Base-by-base conservation (phyloP, 768 basidiomycete species). In the Gymnopilus junonius region DNA sequence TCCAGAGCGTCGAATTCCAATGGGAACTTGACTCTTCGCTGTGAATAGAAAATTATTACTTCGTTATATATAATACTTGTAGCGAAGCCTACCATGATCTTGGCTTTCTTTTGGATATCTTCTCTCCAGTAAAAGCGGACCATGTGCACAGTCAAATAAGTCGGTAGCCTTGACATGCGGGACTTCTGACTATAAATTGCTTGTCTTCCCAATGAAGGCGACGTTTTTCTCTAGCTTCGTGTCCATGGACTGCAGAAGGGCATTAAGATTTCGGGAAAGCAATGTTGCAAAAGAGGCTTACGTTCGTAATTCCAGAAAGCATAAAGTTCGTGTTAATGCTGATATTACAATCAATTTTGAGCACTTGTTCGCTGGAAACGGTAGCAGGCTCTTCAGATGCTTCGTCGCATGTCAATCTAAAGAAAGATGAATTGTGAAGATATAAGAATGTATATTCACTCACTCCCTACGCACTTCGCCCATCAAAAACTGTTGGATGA, bases 281-380 rank as follows among this genome's bases (percentile, higher is more conserved):
- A 45, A 50, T 50, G n/a, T n/a, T n/a, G n/a, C n/a, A n/a, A n/a
- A n/a, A n/a, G n/a, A n/a, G n/a, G n/a, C 72, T 65, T 65, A 93
- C 95, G 66, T 90, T 90, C 81, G 83, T 81, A 67, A 99, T 92
- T 0, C 97, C 96, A 23, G 84, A 82, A 50, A 89, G 80, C 89
- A 99, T 90, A 73, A 89, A 97, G 75, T 96, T 98, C 15, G 96
- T 98, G 27, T 82, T 81, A 50, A 79, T 78, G n/a, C 83, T 84
- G 70, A 99, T 99, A 74, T 97, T 97, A 72, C 97, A 99, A 66
- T 94, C 92, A 25, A 99, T 79, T 75, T 99, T 97, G 53, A 94
- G 83, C 14, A 95, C 88, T 27, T 83, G 85, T 69, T 99, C 96
- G 7, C 73, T 79, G 0, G 83, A 76, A 2, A 87, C 74, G 8